Base-by-base conservation (phyloP, 2,329 filamentous ascomycete species). In the Fusarium ambrosium region DNA sequence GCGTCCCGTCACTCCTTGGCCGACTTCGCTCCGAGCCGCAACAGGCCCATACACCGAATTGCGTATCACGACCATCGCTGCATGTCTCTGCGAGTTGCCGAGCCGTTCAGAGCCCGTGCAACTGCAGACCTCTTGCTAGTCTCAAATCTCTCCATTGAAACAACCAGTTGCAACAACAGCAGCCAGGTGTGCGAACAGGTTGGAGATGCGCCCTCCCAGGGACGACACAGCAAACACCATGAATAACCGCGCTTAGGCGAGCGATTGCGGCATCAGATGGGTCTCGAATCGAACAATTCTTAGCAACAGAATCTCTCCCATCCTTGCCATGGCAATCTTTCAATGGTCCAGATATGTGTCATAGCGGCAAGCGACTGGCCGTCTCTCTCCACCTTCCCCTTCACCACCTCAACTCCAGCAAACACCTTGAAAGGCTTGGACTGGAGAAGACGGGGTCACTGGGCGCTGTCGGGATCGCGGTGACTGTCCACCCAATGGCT, bases 261-360 rank as follows among this genome's bases (percentile, higher is more conserved):
- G 34, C 45, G 22, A 75, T 62, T 69, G 68, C 41, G 61, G 70
- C 67, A 56, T 60, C 22, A 55, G 37, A 68, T 69, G 58, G 56
- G 45, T 63, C 68, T 55, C 48, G 11, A 58, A 75, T 71, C 70
- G 67, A 73, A 71, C 70, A 75, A 73, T 68, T 69, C 75, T 75
- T 73, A 71, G 69, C 71, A 77, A 75, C 64, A 61, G 67, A 70
- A 69, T 72, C 69, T 70, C 45, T 32, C 58, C 59, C 29, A 71
- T 67, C 68, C 73, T 68, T 72, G 67, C 64, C 66, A 72, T 72
- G 56, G 48, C 61, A 69, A 69, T 71, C 66, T 71, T 68, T 32
- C 65, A 55, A 56, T 64, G 55, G 53, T 18, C 39, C 53, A 62
- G 60, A 61, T 22, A 48, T 76, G 63, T 74, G 68, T 74, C 72